Conservation (phyloP, 208 protist species). For the Tritrichomonas musculus region DNA sequence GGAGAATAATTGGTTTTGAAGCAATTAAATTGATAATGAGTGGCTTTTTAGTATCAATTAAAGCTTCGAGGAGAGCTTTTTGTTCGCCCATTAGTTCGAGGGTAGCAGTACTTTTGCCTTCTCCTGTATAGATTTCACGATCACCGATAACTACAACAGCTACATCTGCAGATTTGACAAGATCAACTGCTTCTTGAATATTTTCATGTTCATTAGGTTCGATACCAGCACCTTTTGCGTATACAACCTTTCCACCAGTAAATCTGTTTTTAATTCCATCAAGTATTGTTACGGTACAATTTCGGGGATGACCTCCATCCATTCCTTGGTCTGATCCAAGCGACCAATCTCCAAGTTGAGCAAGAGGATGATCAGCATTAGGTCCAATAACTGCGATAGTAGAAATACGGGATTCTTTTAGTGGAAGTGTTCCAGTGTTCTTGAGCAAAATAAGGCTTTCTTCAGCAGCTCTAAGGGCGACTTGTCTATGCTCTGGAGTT, state of each 20-base stretch:
- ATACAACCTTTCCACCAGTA: background rate
- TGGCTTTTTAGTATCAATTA: background rate
- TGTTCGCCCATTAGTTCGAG: background rate
- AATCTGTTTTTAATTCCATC: background rate
- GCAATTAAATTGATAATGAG: slow-evolving; percentile 50
- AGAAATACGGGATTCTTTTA: background rate
- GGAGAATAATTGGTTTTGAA: slow-evolving; percentile 42
- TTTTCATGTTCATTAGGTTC: background rate
- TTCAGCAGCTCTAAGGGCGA: slow-evolving; percentile 37
- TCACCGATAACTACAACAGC: background rate
- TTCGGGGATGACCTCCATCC: background rate
- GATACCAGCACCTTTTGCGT: background rate
- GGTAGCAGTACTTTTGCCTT: background rate
- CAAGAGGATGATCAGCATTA: background rate
- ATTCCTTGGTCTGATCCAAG: background rate
- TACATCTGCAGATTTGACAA: background rate
- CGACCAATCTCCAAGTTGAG: slow-evolving; percentile 14
- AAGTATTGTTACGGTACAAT: background rate
- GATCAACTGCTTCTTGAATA: background rate
- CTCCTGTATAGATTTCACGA: background rate
- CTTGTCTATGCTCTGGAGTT: slow-evolving; percentile 28
- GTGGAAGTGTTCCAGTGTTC: slow-evolving; percentile 35
- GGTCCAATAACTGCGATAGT: background rate
- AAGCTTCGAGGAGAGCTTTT: background rate
- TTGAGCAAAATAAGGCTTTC: slow-evolving; percentile 40